Evolutionary conservation across 1,139 yeast species (phyloP).

Genomic region (Suzukiozyma palmioleophila): DNA sequence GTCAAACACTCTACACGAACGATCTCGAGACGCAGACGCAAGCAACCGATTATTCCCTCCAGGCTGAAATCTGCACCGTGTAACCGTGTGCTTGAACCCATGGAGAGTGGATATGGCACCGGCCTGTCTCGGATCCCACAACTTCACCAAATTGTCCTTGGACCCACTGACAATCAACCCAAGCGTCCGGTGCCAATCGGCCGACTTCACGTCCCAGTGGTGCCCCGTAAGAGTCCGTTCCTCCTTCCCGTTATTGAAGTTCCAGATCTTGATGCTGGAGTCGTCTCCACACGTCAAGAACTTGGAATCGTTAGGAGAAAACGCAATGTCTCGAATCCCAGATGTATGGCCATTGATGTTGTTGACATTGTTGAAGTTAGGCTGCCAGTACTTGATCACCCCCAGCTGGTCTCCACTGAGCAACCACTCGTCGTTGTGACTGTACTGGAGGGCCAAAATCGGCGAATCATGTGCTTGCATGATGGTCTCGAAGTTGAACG

Average conservation of each 20-base stretch:
- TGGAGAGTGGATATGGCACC: constrained; percentile 75
- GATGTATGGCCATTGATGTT: constrained; percentile 76
- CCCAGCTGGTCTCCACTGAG: constrained; percentile 94
- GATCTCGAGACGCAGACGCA: constrained; percentile 86
- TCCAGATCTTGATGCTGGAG: constrained; percentile 86
- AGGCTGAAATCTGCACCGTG: constrained; percentile 78
- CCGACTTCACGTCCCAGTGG: constrained; percentile 97
- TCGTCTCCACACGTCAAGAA: constrained; percentile 94
- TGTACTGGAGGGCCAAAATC: constrained; percentile 71
- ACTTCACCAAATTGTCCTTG: constrained; percentile 84
- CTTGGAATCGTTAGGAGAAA: constrained; percentile 85
- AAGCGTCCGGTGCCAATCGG: constrained; percentile 92
- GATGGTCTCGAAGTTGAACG: constrained; percentile 92
- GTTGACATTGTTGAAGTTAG: constrained; percentile 93
- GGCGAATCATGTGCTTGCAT: constrained; percentile 98
- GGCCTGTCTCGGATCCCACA: constrained; percentile 92
- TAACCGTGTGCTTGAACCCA: constrained; percentile 91
- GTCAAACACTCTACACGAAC: constrained; percentile 84
- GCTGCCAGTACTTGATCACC: constrained; percentile 91
- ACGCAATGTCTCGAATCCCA: constrained; percentile 81
- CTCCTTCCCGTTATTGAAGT: constrained; percentile 83
- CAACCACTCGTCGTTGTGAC: constrained; percentile 93
- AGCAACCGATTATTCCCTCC: constrained; percentile 62
- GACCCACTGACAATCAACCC: constrained; percentile 88
- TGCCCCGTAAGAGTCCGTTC: constrained; percentile 84